A percentile compares a stretch with the other conserved stretches of the same genome.
phyloP scores from a whole-genome alignment of 2,329 filamentous ascomycete genomes.

The Phaeosphaeriaceae sp. region DNA sequence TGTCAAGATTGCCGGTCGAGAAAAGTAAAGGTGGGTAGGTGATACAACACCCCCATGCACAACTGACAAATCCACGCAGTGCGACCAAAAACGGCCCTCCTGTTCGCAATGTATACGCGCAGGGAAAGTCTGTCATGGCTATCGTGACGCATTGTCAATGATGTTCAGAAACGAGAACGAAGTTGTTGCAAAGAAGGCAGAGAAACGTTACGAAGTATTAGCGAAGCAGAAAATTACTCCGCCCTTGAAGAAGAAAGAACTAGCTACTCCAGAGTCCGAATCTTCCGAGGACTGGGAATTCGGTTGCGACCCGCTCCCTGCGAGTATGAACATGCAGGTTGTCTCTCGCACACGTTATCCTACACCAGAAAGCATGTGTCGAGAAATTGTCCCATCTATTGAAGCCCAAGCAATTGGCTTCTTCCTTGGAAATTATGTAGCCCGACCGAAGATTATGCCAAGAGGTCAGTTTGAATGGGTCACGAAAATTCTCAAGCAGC shows the following conservation, averaged over 20 bases:
- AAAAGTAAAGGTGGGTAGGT: conserved; percentile 30
- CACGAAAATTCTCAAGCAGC: conserved; percentile 23
- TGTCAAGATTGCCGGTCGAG: conserved; percentile 33
- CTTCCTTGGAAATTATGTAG: conserved; percentile 39
- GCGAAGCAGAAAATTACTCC: conserved; percentile 15
- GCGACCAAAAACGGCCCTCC: conserved; percentile 41
- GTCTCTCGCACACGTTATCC: conserved; percentile 11
- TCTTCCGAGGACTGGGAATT: background rate
- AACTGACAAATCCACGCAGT: conserved; percentile 20
- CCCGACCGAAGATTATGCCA: conserved; percentile 27
- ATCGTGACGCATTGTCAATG: conserved; percentile 38
- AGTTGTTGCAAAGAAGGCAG: conserved; percentile 31
- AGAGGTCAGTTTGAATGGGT: conserved; percentile 39
- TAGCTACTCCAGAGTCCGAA: background rate
- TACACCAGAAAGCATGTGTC: conserved; percentile 17
- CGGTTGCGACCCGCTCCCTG: background rate
- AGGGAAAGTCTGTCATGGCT: conserved; percentile 37
- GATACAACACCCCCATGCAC: background rate
- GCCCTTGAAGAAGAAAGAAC: background rate
- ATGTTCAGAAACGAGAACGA: conserved; percentile 42
- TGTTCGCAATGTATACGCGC: conserved; percentile 41
- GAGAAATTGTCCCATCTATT: conserved; percentile 25
- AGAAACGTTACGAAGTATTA: conserved; percentile 31
- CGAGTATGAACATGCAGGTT: background rate
- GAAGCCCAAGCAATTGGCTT: conserved; percentile 39